Base-by-base conservation (phyloP, 495 filamentous ascomycete species). In the Aspergillus homomorphus region DNA sequence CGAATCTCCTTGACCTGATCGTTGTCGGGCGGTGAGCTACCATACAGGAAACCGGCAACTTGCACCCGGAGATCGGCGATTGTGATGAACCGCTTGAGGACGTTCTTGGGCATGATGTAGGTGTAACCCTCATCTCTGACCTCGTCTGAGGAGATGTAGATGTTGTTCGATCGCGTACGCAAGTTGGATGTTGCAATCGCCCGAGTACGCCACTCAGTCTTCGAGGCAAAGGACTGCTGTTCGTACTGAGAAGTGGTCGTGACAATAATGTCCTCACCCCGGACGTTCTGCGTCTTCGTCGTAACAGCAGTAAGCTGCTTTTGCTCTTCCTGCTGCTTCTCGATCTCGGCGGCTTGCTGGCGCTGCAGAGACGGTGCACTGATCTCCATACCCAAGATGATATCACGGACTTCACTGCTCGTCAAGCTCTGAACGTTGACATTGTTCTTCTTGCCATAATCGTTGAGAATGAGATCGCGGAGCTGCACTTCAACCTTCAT, bases 371-470 rank as follows among this genome's bases (percentile, higher is more conserved):
- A 97, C 4, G 95, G 95, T 5, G 95, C 95, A 58, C 89, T 94
- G 58, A 99, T 99, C 73, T 99, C 95, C 95, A 99, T 99, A 82
- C 95, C 95, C 59, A 99, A 78, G 65, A 99, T 99, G 66, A 99
- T 99, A 69, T 99, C 95, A 54, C 95, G 86, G 43, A 99, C 93
- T 83, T 99, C 95, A 64, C 87, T 95, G 63, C 86, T 96, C 0
- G 95, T 99, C 74, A 99, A 81, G 66, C 90, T 95, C 18, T 95
- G 94, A 21, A 93, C 92, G 69, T 97, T 98, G 76, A 99, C 95
- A 64, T 98, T 97, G 74, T 98, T 99, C 81, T 98, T 98, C 85
- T 98, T 98, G 65, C 95, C 95, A 66, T 99, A 99, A 70, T 99
- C 94, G 58, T 97, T 96, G 57, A 99, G 72, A 62, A 99, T 98